Percentiles rank a stretch among this genome's conserved stretches.
Conservation (phyloP, 495 filamentous ascomycete species). For the Neurospora intermedia region DNA sequence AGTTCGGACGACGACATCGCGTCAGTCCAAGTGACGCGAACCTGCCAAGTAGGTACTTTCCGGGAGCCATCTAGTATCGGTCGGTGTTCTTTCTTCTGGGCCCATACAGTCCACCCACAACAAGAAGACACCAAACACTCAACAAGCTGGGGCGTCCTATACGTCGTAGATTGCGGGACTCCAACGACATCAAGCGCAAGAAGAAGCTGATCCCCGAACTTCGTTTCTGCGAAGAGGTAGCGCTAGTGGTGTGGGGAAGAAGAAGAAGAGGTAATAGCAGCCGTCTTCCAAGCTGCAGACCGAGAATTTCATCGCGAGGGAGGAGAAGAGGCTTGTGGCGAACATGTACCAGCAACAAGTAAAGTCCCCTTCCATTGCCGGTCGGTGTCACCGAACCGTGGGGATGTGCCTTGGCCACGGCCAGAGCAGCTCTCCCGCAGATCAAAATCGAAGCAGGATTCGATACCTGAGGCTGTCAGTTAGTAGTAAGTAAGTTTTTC, state of each 20-base stretch:
- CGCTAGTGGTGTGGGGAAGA: too few relatives aligned
- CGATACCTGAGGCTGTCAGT: neutral
- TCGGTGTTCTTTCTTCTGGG: neutral
- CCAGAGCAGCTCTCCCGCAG: too few relatives aligned
- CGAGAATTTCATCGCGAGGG: slow-evolving; percentile 76
- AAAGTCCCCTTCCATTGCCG: neutral
- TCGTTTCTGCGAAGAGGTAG: slow-evolving; percentile 73
- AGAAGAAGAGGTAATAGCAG: slow-evolving; percentile 82
- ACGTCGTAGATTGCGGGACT: slow-evolving; percentile 70
- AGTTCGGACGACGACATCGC: neutral
- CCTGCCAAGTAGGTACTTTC: neutral
- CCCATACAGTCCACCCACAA: slow-evolving; percentile 63
- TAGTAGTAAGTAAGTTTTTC: neutral
- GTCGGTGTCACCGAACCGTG: neutral
- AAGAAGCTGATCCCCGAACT: slow-evolving; percentile 87
- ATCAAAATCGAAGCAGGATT: too few relatives aligned
- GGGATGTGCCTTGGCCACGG: too few relatives aligned
- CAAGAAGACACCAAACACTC: slow-evolving; percentile 86
- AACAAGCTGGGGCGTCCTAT: slow-evolving; percentile 99
- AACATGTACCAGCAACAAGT: neutral
- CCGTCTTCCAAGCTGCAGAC: slow-evolving; percentile 73
- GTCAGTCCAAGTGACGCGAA: neutral
- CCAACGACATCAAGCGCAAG: slow-evolving; percentile 57
- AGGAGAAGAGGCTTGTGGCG: slow-evolving; percentile 20
- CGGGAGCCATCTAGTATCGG: neutral